Evolutionary conservation across 1,284 basidiomycete species (phyloP), one percentile per base, ranked within the genome.

Genomic region (Coniferiporia weirii): DNA sequence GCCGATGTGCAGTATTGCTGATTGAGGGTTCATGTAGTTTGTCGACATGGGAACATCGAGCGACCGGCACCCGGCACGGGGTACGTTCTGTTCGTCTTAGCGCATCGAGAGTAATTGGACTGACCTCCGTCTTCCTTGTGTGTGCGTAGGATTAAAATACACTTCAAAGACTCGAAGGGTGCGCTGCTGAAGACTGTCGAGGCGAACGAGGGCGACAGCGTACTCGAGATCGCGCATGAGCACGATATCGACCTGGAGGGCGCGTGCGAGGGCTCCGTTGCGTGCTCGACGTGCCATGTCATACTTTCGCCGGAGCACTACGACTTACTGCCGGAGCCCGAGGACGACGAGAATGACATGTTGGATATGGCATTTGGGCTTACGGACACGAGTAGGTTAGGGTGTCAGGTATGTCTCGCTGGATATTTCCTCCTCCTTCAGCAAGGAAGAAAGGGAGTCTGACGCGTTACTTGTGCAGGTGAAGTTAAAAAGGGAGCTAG

Each of bases 271-370:
- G 91, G 93, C 51, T 97, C 93, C 0, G 85, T 98, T 57, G 97
- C 96, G 19, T 99, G 96, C 72, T 98, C 95, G 32, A 99, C 97
- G 43, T 99, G 97, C 72, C 96, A 99, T 72, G 87, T 98, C 61
- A 93, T 98, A 59, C 80, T 98, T 48, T 81, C 87, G 52, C 84
- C 85, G 9, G 85, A 93, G 66, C 79, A 87, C 61, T 98, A 93
- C 70, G 93, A 98, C 71, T 69, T 82, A 52, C 78, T 98, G 1
- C 87, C 91, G 1, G 95, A 98, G 69, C 94, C 96, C 1, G 90
- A 91, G 61, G 96, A 99, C 66, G 96, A 99, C 70, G 96, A 99
- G 76, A 97, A 95, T 69, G 93, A 96, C 68, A 98, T 98, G 95
- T 80, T 99, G 44, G 96, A 99, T 73, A 89, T 99, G 77, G 97